These are phyloP conservation scores for Gigaspora rosea DNA, from an alignment of 192 early-diverging fungal genomes.

Conservation along the genomic window DNA sequence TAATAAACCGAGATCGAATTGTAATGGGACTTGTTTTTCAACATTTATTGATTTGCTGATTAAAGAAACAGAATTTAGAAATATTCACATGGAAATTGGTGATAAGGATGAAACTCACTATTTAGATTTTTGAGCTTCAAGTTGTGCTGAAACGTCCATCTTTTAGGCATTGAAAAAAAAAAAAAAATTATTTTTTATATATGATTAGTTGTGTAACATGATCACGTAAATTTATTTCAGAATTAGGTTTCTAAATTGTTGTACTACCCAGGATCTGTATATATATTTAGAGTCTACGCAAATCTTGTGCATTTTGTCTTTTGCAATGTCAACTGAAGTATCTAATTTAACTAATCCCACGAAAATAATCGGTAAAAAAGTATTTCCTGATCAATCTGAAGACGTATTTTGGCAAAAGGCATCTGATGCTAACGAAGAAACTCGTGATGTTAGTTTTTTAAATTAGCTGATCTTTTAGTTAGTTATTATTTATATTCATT, in stretches of 20 bases:
- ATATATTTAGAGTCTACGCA: too few relatives aligned
- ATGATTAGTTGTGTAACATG: too few relatives aligned
- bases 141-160: slow-evolving; percentile 45
- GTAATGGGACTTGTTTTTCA: slow-evolving; percentile 78
- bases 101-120: slow-evolving; percentile 40
- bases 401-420: slow-evolving; percentile 24
- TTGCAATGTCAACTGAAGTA: too few relatives aligned
- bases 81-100: background rate
- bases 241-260: too few relatives aligned
- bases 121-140: slow-evolving; percentile 40
- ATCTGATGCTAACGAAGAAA: background rate
- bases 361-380: background rate
- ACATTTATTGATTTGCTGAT: slow-evolving; percentile 74
- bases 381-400: slow-evolving; percentile 12
- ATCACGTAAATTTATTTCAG: too few relatives aligned
- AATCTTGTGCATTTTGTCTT: too few relatives aligned
- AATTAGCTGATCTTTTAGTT: background rate
- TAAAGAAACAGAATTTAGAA: background rate
- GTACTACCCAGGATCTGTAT: too few relatives aligned
- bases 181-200: too few relatives aligned
- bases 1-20: slow-evolving; percentile 87
- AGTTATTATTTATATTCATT: background rate
- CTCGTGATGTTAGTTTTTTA: background rate
- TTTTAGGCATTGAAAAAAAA: background rate
- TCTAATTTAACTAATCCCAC: too few relatives aligned